A percentile compares a stretch with the other conserved stretches of the same genome.
phyloP scores from a whole-genome alignment of 441 rosid species.

The Manihot esculenta region DNA sequence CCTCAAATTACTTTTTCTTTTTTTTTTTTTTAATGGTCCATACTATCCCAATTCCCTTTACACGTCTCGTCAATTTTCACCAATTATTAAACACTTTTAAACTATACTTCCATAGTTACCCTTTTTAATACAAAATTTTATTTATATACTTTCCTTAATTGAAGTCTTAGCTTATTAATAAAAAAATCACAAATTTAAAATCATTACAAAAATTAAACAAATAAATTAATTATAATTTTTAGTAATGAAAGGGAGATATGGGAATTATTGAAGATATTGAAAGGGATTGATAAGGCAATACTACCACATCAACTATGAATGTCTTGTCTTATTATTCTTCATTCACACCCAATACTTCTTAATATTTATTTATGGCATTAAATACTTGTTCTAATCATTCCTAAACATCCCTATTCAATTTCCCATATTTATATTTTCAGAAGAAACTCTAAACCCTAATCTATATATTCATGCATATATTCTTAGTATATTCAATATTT shows the following conservation, averaged over 20 bases:
- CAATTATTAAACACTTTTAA: conserved; percentile 34
- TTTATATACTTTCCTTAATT: background rate
- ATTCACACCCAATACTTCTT: conserved; percentile 10
- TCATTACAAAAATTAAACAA: too few relatives aligned
- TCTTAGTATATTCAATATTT: too few relatives aligned
- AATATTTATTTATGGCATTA: too few relatives aligned
- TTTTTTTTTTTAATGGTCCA: conserved; percentile 25
- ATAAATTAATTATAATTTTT: too few relatives aligned
- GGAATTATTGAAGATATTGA: conserved; percentile 31
- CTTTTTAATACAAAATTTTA: too few relatives aligned
- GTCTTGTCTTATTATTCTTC: conserved; percentile 37
- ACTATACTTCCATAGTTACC: too few relatives aligned
- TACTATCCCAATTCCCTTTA: conserved; percentile 37
- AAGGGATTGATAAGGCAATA: conserved; percentile 26
- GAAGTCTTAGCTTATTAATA: background rate
- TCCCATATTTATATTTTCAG: too few relatives aligned
- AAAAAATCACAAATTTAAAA: too few relatives aligned
- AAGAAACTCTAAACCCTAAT: too few relatives aligned
- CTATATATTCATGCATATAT: too few relatives aligned
- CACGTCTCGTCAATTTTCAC: conserved; percentile 37
- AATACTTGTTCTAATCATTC: background rate
- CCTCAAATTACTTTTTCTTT: conserved; percentile 13
- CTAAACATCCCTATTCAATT: too few relatives aligned
- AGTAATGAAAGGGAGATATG: too few relatives aligned
- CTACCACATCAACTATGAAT: conserved; percentile 18